Percentiles rank a stretch among this genome's conserved stretches.
These are phyloP conservation scores for Botrytis aclada DNA, from an alignment of 2,329 filamentous ascomycete genomes.

Conservation along the genomic window DNA sequence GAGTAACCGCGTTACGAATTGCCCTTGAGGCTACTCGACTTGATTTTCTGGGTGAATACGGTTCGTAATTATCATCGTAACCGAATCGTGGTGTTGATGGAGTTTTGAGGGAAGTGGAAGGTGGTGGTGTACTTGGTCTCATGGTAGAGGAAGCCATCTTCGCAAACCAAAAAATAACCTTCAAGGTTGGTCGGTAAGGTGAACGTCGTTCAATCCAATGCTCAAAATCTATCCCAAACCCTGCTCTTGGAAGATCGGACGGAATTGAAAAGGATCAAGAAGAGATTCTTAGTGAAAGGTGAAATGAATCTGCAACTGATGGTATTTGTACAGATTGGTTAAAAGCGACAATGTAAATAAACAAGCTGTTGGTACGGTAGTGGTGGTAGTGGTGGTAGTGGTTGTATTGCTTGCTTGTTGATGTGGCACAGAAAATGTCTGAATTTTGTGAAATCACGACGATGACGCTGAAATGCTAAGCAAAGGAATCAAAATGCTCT, in stretches of 20 bases:
- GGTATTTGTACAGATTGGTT: not conserved
- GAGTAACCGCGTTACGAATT: conserved; percentile 49
- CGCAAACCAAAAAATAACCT: conserved; percentile 17
- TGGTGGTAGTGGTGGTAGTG: not conserved
- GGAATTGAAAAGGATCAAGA: not conserved
- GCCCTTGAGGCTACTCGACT: conserved; percentile 60
- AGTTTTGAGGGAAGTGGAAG: conserved; percentile 55
- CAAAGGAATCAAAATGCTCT: conserved; percentile 5
- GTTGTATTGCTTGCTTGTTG: not conserved
- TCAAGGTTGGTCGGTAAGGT: not conserved
- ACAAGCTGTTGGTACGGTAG: not conserved
- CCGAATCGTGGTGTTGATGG: conserved; percentile 68
- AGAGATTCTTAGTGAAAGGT: not conserved
- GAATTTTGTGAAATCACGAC: not conserved
- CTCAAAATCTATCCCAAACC: not conserved
- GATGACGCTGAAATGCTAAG: conserved; percentile 10
- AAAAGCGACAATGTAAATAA: not conserved
- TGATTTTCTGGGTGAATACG: conserved; percentile 69
- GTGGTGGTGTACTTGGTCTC: conserved; percentile 55
- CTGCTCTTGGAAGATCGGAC: not conserved
- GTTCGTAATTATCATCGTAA: conserved; percentile 66
- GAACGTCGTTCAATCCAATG: not conserved
- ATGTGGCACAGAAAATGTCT: not conserved
- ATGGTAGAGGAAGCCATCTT: conserved; percentile 38
- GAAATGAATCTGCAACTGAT: not conserved